phyloP scores from a whole-genome alignment of 2,329 filamentous ascomycete genomes.

The Fusarium penzigii region DNA sequence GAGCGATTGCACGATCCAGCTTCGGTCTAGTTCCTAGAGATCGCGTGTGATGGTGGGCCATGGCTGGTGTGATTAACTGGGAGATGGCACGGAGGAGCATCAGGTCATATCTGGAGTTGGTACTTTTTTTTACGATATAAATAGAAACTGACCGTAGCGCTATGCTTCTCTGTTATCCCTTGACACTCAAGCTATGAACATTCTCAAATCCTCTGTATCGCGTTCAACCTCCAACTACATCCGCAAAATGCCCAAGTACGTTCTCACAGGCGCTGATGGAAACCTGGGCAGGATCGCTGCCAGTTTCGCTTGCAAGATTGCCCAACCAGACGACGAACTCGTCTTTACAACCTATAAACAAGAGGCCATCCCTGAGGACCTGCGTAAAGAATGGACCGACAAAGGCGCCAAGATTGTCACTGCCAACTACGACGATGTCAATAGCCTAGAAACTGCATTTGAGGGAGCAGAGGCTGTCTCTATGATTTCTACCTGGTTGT shows the following conservation, averaged over 20 bases:
- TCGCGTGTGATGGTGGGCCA: neutral
- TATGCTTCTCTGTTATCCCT: neutral
- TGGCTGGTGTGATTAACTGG: neutral
- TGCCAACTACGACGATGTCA: conserved; percentile 25
- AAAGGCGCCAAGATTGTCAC: conserved; percentile 21
- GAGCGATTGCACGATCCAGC: neutral
- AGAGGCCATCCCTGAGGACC: conserved; percentile 16
- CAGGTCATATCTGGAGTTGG: neutral
- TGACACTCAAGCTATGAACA: neutral
- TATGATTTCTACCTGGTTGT: conserved; percentile 27
- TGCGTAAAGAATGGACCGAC: conserved; percentile 19
- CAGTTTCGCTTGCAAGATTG: conserved; percentile 22
- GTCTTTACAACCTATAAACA: conserved; percentile 25
- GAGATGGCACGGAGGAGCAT: neutral
- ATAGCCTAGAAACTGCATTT: conserved; percentile 24
- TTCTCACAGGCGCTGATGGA: conserved; percentile 27
- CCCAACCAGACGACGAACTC: conserved; percentile 23
- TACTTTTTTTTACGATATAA: neutral
- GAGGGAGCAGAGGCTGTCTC: conserved; percentile 27
- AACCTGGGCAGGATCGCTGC: conserved; percentile 26
- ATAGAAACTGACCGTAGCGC: neutral
- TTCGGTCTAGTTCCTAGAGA: neutral
- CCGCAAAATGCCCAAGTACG: conserved; percentile 23
- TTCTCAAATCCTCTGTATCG: neutral
- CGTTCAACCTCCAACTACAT: neutral